Percentiles rank a stretch among this genome's conserved stretches.
Evolutionary conservation across 306 rosid species (phyloP).

Genomic region (Trifolium repens): DNA sequence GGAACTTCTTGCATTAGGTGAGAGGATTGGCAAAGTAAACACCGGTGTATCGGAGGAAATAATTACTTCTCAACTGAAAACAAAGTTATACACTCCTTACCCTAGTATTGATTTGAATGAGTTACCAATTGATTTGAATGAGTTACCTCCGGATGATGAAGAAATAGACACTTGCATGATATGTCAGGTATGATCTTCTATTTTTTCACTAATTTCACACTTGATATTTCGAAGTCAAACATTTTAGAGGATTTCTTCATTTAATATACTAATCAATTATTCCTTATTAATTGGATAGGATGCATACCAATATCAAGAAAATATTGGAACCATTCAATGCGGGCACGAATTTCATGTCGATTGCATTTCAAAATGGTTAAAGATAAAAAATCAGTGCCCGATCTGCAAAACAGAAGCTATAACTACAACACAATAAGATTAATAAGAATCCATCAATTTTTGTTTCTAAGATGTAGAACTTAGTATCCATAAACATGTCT

Average conservation of each 20-base stretch:
- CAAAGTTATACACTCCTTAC: conserved; percentile 43
- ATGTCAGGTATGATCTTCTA: conserved; percentile 68
- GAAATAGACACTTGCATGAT: conserved; percentile 72
- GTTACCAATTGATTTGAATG: conserved; percentile 50
- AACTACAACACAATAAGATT: neutral
- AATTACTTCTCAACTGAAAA: conserved; percentile 57
- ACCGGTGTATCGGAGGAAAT: conserved; percentile 76
- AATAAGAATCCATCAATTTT: neutral
- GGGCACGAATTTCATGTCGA: conserved; percentile 83
- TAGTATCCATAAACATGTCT: neutral
- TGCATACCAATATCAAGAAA: conserved; percentile 59
- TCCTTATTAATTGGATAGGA: conserved; percentile 51
- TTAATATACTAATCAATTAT: neutral
- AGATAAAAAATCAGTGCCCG: conserved; percentile 81
- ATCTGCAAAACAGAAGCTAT: conserved; percentile 89
- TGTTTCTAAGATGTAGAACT: neutral
- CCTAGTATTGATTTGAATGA: conserved; percentile 27
- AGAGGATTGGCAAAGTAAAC: conserved; percentile 84
- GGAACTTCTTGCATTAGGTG: conserved; percentile 96
- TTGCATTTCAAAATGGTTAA: conserved; percentile 82
- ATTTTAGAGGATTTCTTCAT: neutral
- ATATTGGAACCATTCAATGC: conserved; percentile 71
- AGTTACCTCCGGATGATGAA: conserved; percentile 52
- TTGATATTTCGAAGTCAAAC: neutral
- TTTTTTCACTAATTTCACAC: neutral